Evolutionary conservation across 2,329 filamentous ascomycete species (phyloP).

Genomic region (Fusarium pseudocircinatum): DNA sequence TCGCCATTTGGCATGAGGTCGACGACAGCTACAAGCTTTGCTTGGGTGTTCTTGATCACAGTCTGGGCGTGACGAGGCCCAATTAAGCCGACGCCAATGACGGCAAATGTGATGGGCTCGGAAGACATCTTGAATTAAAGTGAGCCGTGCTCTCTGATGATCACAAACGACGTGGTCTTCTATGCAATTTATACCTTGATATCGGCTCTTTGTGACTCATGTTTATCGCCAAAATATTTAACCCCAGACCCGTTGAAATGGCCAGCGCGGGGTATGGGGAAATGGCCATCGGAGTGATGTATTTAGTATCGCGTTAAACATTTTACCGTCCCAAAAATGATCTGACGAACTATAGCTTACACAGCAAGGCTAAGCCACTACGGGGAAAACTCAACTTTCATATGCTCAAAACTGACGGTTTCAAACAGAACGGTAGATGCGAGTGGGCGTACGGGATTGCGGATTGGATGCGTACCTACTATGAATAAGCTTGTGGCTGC

Average conservation of each 20-base stretch:
- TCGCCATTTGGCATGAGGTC: slow-evolving; percentile 40
- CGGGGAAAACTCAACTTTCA: background rate
- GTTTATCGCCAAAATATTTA: slow-evolving; percentile 24
- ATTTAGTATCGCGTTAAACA: background rate
- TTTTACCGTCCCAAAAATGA: background rate
- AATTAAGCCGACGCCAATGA: slow-evolving; percentile 47
- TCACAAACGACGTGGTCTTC: background rate
- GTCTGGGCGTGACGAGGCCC: slow-evolving; percentile 46
- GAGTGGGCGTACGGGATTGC: background rate
- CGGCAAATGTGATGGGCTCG: slow-evolving; percentile 25
- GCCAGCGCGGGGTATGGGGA: slow-evolving; percentile 1
- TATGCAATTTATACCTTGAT: background rate
- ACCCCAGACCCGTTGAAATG: background rate
- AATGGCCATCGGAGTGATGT: background rate
- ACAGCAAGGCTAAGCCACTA: background rate
- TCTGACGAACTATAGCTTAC: background rate
- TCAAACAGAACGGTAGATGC: background rate
- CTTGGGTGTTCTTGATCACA: slow-evolving; percentile 32
- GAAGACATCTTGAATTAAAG: slow-evolving; percentile 8
- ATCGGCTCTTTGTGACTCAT: background rate
- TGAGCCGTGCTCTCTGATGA: background rate
- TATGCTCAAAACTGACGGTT: background rate
- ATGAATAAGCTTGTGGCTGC: background rate
- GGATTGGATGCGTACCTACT: background rate
- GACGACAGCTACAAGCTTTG: slow-evolving; percentile 45